Conservation (phyloP, 2,329 filamentous ascomycete genomes). For the Helotiales sp. region DNA sequence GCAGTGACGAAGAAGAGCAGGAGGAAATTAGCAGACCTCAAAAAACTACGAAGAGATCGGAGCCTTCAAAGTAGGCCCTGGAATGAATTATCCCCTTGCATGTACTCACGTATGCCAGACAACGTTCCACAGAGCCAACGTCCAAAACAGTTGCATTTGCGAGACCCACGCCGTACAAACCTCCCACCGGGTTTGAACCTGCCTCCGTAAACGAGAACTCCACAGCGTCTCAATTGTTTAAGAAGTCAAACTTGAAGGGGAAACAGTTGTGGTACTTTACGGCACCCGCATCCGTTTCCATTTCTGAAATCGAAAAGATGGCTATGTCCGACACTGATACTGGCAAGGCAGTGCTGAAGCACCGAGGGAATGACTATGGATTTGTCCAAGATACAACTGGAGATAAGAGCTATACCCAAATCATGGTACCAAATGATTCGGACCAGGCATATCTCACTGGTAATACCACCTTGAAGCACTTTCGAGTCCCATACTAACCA, state of each 20-base stretch:
- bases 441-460: slow-evolving; percentile 54
- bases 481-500: neutral
- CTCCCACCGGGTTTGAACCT: slow-evolving; percentile 32
- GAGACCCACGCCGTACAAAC: slow-evolving; percentile 22
- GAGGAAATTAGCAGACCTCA: slow-evolving; percentile 27
- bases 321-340: slow-evolving; percentile 58
- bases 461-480: slow-evolving; percentile 39
- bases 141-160: slow-evolving; percentile 16
- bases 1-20: slow-evolving; percentile 37
- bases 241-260: slow-evolving; percentile 58
- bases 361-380: slow-evolving; percentile 64
- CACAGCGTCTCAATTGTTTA: slow-evolving; percentile 50
- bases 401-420: slow-evolving; percentile 53
- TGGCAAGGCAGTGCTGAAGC: slow-evolving; percentile 56
- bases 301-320: slow-evolving; percentile 65
- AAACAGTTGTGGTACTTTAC: slow-evolving; percentile 84
- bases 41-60: slow-evolving; percentile 23
- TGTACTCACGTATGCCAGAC: slow-evolving; percentile 9
- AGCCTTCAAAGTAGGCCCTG: slow-evolving; percentile 15
- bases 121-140: slow-evolving; percentile 16
- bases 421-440: slow-evolving; percentile 59
- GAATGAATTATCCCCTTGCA: neutral
- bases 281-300: slow-evolving; percentile 67
- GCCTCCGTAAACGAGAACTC: slow-evolving; percentile 14
- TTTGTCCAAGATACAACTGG: slow-evolving; percentile 54